A percentile compares a stretch with the other conserved stretches of the same genome.
Conservation (phyloP, 495 filamentous ascomycete species). For the Aeminium ludgeri region DNA sequence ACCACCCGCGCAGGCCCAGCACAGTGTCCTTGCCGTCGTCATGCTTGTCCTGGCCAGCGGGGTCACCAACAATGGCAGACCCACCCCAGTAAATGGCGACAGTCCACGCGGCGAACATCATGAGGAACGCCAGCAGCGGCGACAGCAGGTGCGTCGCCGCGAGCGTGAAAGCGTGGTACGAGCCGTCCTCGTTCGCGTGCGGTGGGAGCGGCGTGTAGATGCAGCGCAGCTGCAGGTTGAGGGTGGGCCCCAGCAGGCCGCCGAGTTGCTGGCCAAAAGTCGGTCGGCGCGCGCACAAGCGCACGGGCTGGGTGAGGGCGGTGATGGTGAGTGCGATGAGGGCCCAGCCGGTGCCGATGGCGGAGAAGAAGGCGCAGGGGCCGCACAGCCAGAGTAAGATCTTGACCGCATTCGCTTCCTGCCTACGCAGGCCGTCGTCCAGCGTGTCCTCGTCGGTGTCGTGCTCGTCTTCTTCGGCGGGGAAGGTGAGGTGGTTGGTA, state of each 20-base stretch:
- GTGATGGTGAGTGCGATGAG: constrained; percentile 20
- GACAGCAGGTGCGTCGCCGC: constrained; percentile 36
- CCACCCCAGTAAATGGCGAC: constrained; percentile 49
- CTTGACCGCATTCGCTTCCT: constrained; percentile 10
- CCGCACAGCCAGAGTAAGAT: constrained; percentile 22
- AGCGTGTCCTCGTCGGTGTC: constrained; percentile 1
- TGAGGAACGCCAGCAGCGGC: constrained; percentile 35
- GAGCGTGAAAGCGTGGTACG: constrained; percentile 25
- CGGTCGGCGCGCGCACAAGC: constrained; percentile 18
- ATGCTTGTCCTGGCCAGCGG: constrained; percentile 42
- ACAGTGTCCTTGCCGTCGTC: constrained; percentile 47
- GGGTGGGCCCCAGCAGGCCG: constrained; percentile 21
- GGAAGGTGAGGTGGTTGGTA: neutral
- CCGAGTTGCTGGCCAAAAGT: constrained; percentile 19
- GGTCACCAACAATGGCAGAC: constrained; percentile 43
- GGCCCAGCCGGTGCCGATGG: constrained; percentile 20
- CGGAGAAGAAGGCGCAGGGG: constrained; percentile 20
- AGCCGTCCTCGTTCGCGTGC: constrained; percentile 9
- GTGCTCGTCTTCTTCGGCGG: constrained; percentile 9
- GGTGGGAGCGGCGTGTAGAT: constrained; percentile 22
- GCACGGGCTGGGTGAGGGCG: constrained; percentile 20
- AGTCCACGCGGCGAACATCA: constrained; percentile 41
- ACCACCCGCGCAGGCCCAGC: constrained; percentile 42
- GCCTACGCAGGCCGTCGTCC: constrained; percentile 1
- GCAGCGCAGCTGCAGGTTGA: constrained; percentile 24